Evolutionary conservation across 371 early-diverging fungal species (phyloP), one percentile per base, ranked within the genome.

Genomic region (Choanephora cucurbitarum): DNA sequence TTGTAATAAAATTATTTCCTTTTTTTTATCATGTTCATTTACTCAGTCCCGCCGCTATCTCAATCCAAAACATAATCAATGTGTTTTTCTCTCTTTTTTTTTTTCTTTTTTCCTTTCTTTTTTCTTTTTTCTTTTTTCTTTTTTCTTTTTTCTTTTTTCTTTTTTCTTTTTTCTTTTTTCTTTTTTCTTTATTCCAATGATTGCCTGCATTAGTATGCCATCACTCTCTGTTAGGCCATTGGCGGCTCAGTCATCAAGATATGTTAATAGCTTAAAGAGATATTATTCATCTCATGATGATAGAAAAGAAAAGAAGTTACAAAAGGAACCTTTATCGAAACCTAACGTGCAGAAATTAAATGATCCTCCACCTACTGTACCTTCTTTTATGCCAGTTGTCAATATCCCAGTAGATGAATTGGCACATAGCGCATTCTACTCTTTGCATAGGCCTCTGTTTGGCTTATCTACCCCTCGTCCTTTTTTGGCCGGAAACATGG

Each of bases 351-450:
- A 31, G 28, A 54, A 54, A 31, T 15, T 17, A 34, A 37, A 1
- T 13, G 15, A 17, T 54, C 40, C 14, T 37, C 11, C 42, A 22
- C 59, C 59, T 15, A 47, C 45, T 17, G 52, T 58, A 52, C 59
- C 59, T 18, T 58, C 59, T 5, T 58, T 58, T 24, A 70, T 76
- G 65, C 75, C 75, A 23, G 75, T 76, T 0, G 54, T 76, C 31
- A 74, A 76, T 48, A 71, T 79, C 49, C 77, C 80, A 11, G 60
- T 72, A 21, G 46, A 60, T 5, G 80, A 79, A 52, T 55, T 79
- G 34, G 77, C 77, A 17, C 73, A 72, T 44, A 74, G 74, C 46
- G 73, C 75, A 4, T 79, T 79, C 47, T 79, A 74, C 41, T 74
- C 80, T 10, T 57, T 79, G 21, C 75, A 79, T 58, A 54, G 77